Evolutionary conservation across 2,329 filamentous ascomycete species (phyloP), one percentile per base, ranked within the genome.

Genomic region (Epicoccum nigrum): DNA sequence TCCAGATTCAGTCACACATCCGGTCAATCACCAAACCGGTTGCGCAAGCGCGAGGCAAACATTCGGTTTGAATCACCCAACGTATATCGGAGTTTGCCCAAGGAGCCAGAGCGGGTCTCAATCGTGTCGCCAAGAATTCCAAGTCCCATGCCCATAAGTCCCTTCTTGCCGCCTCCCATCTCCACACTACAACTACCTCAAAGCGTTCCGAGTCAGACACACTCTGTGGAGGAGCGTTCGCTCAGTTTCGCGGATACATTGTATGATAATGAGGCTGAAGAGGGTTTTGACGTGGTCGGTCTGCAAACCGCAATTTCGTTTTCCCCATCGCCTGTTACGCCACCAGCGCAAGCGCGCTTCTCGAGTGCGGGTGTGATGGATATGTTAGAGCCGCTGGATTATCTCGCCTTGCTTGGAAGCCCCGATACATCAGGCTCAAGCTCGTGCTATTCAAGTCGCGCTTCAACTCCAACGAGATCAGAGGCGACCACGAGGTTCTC

Each of bases 61-160:
- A 41, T 39, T 16, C 43, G 38, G 7, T 51, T 46, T 11, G 43
- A 50, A n/a, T 50, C 37, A 15, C 41, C 45, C 4, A 49, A 44
- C 4, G 45, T 23, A 3, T 39, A 28, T 4, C 34, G 11, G 12
- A 42, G 30, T 46, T 15, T 55, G 12, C 32, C 41, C 17, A 32
- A 45, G 17, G 37, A 46, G 30, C 35, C 44, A 31, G 35, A 44
- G 19, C 28, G 51, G 13, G 44, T 52, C 17, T 45, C 48, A 13
- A 49, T 52, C 19, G 16, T 54, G 13, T 48, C 50, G 19, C 50
- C 50, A 5, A 34, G 45, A 1, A 54, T 54, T 13, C 50, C 50
- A 4, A 54, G 50, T 19, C 50, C 50, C 15, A 34, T 23, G 7
- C 50, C 50, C 1, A 35, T 54, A 6, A 48, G 44, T 27, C 50